Evolutionary conservation across 108 stramenopile species (phyloP), one percentile per base, ranked within the genome.

Genomic region (Asterionellopsis glacialis): DNA sequence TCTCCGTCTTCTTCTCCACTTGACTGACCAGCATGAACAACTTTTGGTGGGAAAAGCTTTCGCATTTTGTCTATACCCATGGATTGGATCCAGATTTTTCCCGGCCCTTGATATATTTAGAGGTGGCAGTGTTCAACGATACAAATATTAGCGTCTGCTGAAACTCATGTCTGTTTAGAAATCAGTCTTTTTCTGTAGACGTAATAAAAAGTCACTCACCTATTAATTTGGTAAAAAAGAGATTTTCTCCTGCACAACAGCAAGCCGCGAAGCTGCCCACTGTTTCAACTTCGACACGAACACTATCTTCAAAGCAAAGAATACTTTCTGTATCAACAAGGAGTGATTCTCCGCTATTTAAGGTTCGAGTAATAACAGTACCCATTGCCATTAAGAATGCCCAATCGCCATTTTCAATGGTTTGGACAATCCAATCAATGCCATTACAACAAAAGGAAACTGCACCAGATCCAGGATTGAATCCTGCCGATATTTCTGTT

Each of bases 301-400:
- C 75, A 25, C 70, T 63, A 3, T 61, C 57, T 22, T 78, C 72
- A 47, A 78, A 79, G 56, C 67, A 69, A 24, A 83, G 51, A 39
- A 83, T 48, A 53, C 58, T 50, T 41, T 79, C 70, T 11, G 68
- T 64, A 52, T 83, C 82, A 1, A 79, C 68, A 14, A 80, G 45
- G 11, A 83, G 51, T 4, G 28, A 59, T 67, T 83, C 82, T 3
- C 76, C 73, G 2, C 27, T 24, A n/a, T 51, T 16, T 11, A 83
- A 55, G 40, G 6, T 56, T 69, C 63, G 64, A 47, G 47, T 44
- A 44, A 63, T 33, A 11, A 65, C 38, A 3, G 38, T 76, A 28
- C 82, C 82, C 79, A 80, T 80, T 22, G 82, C 78, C 67, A 74
- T 75, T n/a, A 83, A 28, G 63, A 80, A 83, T 25, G 70, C 71